Conservation (phyloP, 2,329 filamentous ascomycete genomes). For the Clonostachys sp. region DNA sequence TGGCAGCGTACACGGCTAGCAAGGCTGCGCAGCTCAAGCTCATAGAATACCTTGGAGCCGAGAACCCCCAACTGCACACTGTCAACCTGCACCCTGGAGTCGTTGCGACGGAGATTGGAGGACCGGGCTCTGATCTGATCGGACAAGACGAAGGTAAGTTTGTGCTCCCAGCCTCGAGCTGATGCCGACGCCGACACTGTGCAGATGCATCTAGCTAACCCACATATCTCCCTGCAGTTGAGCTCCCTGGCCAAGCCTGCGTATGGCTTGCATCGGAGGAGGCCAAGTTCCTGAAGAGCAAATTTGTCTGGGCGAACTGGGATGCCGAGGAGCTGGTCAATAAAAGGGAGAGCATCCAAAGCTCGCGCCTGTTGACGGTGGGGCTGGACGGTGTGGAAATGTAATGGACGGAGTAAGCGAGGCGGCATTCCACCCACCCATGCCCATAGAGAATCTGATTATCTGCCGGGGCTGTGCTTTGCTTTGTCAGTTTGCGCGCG, state of each 20-base stretch:
- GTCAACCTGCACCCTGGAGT: slow-evolving; percentile 34
- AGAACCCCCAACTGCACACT: slow-evolving; percentile 27
- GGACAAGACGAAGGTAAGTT: too few relatives aligned
- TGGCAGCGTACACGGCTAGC: slow-evolving; percentile 19
- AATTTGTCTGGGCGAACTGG: slow-evolving; percentile 25
- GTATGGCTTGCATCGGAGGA: slow-evolving; percentile 13
- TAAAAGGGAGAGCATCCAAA: slow-evolving; percentile 22
- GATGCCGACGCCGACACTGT: too few relatives aligned
- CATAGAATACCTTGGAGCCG: slow-evolving; percentile 23
- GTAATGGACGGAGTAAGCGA: too few relatives aligned
- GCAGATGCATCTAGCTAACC: too few relatives aligned
- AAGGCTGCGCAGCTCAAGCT: slow-evolving; percentile 28
- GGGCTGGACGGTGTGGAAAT: too few relatives aligned
- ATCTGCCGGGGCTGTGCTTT: too few relatives aligned
- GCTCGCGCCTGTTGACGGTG: too few relatives aligned
- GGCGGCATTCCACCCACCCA: too few relatives aligned
- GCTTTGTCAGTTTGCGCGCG: too few relatives aligned
- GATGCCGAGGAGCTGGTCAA: slow-evolving; percentile 26
- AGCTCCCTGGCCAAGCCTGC: slow-evolving; percentile 9
- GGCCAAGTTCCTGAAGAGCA: slow-evolving; percentile 23
- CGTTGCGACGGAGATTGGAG: slow-evolving; percentile 19
- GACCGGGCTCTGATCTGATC: too few relatives aligned
- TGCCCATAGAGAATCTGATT: too few relatives aligned
- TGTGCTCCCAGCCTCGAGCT: too few relatives aligned
- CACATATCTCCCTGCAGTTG: slow-evolving; percentile 3